Conservation (phyloP, 169 alveolate species). For the Plasmodium gaboni region DNA sequence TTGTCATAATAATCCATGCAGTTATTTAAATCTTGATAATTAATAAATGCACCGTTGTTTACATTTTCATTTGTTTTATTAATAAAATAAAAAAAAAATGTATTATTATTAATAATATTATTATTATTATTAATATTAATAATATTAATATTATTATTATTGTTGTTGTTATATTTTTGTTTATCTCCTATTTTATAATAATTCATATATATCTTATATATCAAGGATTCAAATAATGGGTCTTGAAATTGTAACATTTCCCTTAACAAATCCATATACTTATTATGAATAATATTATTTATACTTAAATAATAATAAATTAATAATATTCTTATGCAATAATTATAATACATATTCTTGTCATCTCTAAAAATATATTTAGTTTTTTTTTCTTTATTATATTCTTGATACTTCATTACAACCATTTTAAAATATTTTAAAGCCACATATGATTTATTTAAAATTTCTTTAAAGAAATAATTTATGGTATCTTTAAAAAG, state of each 20-base stretch:
- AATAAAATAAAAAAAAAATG: background rate
- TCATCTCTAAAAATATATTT: background rate
- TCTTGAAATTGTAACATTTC: slow-evolving; percentile 18
- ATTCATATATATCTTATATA: slow-evolving; percentile 46
- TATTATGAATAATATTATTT: slow-evolving; percentile 28
- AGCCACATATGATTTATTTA: slow-evolving; percentile 13
- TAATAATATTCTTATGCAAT: slow-evolving; percentile 20
- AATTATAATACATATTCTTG: background rate
- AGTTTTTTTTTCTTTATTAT: slow-evolving; percentile 3
- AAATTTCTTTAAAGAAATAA: slow-evolving; percentile 47
- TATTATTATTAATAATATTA: background rate
- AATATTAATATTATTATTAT: background rate
- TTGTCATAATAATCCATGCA: too few species aligned
- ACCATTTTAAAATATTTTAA: slow-evolving; percentile 27
- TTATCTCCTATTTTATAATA: slow-evolving; percentile 23
- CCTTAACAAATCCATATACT: slow-evolving; percentile 32
- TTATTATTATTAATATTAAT: background rate
- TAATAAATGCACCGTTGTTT: background rate
- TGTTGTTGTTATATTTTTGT: background rate
- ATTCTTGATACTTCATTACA: slow-evolving; percentile 3
- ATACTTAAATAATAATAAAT: slow-evolving; percentile 30
- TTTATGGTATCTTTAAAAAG: slow-evolving; percentile 57
- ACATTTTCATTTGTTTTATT: background rate
- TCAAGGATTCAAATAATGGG: slow-evolving; percentile 31
- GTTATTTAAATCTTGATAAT: too few species aligned